Percentiles rank a stretch among this genome's conserved stretches.
These are phyloP conservation scores for Stephania cephalantha DNA, from an alignment of 164 flowering plant species.

Conservation along the genomic window DNA sequence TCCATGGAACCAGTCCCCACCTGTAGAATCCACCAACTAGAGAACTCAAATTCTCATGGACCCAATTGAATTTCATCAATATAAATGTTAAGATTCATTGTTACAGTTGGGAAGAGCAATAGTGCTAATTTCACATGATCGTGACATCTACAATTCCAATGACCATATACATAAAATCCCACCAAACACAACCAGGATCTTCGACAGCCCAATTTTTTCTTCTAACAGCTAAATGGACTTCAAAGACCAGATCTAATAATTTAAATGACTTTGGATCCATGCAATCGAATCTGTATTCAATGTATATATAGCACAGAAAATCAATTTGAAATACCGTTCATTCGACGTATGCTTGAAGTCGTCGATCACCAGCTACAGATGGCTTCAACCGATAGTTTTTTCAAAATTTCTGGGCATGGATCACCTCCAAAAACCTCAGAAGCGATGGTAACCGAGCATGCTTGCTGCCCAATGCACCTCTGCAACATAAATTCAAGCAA, in stretches of 20 bases:
- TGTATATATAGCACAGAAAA: background rate
- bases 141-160: background rate
- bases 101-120: background rate
- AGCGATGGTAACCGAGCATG: conserved; percentile 30
- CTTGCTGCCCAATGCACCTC: conserved; percentile 46
- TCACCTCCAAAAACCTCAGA: conserved; percentile 44
- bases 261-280: background rate
- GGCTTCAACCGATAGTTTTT: conserved; percentile 53
- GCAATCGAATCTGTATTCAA: background rate
- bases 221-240: background rate
- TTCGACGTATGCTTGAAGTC: background rate
- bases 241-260: background rate
- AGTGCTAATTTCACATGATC: background rate
- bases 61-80: background rate
- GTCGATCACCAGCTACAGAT: conserved; percentile 31
- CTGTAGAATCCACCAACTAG: no score
- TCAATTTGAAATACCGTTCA: background rate
- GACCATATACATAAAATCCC: background rate
- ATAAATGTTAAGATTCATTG: background rate
- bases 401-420: conserved; percentile 33
- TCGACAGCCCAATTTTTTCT: background rate
- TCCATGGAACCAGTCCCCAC: no score
- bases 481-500: conserved; percentile 16
- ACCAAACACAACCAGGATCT: background rate
- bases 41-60: background rate